Evolutionary conservation across 495 filamentous ascomycete species (phyloP).

Genomic region (Talaromyces stipitatus): DNA sequence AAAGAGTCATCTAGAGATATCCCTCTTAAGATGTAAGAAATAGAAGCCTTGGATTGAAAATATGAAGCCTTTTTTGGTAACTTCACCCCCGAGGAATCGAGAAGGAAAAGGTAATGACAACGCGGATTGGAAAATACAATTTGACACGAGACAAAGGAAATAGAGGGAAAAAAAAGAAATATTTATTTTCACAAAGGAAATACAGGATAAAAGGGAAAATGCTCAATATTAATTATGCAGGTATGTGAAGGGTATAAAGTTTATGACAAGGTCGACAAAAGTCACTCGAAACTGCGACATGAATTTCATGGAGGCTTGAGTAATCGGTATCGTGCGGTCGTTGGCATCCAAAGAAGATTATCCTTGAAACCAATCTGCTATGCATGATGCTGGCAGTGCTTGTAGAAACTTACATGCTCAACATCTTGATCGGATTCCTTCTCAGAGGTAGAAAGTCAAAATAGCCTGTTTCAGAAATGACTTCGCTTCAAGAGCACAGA

Average conservation of each 20-base stretch:
- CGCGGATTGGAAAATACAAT: slow-evolving; percentile 1
- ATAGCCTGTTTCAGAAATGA: neutral
- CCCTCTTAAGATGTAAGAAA: neutral
- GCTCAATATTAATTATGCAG: slow-evolving; percentile 20
- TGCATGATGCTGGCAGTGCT: neutral
- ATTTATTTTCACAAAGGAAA: slow-evolving; percentile 13
- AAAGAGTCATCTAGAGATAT: neutral
- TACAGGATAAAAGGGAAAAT: slow-evolving; percentile 5
- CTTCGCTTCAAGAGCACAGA: neutral
- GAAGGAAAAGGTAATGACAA: neutral
- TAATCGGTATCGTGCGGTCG: slow-evolving; percentile 31
- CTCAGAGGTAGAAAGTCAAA: neutral
- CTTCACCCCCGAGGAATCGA: neutral
- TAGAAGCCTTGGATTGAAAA: too few species aligned
- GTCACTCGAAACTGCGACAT: slow-evolving; percentile 4
- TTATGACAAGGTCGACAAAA: slow-evolving; percentile 25
- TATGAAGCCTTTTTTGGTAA: too few species aligned
- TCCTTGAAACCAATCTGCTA: neutral
- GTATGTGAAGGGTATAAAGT: slow-evolving; percentile 19
- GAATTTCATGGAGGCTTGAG: slow-evolving; percentile 12
- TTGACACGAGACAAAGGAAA: slow-evolving; percentile 6
- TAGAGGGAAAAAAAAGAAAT: slow-evolving; percentile 2
- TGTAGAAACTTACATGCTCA: neutral
- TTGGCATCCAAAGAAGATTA: slow-evolving; percentile 27
- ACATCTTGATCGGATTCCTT: slow-evolving; percentile 9